Evolutionary conservation across 441 rosid genomes (phyloP).

Genomic region (Syzygium syzygioides): DNA sequence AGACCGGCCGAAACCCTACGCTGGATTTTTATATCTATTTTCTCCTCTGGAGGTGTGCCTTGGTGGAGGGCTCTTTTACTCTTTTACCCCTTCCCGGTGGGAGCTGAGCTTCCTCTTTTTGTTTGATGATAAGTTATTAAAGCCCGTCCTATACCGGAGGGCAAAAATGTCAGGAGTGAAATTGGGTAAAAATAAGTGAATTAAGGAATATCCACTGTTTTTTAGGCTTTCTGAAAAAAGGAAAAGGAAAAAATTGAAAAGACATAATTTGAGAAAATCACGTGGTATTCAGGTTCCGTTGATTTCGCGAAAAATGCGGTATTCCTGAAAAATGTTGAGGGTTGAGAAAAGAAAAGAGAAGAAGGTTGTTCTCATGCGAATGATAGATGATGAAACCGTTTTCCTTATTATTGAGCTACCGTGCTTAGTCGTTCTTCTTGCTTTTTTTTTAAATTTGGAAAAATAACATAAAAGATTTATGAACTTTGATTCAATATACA

Average conservation of each 20-base stretch:
- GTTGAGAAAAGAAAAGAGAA: neutral
- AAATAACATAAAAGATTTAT: no score
- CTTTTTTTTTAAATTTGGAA: no score
- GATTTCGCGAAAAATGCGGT: no score
- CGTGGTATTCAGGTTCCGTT: no score
- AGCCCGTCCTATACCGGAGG: neutral
- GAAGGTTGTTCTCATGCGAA: no score
- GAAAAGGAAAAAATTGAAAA: neutral
- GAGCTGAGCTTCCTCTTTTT: no score
- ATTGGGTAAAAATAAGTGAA: neutral
- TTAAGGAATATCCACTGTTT: neutral
- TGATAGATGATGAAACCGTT: neutral
- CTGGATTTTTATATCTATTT: accelerated
- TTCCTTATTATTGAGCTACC: neutral
- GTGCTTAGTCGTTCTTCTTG: no score
- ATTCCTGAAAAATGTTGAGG: no score
- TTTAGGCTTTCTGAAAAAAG: neutral
- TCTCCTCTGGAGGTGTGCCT: neutral
- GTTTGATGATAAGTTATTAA: no score
- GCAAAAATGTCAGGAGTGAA: neutral
- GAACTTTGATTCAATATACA: no score
- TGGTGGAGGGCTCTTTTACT: accelerated
- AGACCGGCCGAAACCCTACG: neutral
- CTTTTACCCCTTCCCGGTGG: neutral
- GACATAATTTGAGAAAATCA: neutral